Base-by-base conservation (phyloP, 805 yeast species). In the Groenewaldozyma tartarivorans region DNA sequence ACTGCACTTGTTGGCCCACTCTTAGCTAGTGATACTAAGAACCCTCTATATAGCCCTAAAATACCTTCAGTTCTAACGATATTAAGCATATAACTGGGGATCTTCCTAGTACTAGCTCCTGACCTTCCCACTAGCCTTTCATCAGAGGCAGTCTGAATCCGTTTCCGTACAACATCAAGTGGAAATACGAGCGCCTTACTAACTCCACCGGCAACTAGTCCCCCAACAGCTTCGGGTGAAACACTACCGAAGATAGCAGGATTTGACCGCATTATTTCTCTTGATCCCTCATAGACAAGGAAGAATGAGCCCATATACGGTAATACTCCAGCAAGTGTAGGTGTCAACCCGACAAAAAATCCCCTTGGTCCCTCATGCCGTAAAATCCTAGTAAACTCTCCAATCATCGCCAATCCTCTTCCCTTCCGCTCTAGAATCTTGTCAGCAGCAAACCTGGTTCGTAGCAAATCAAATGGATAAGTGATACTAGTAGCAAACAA, bases 381-480 rank as follows among this genome's bases (percentile, higher is more conserved):
- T 53, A 62, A 55, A 2, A 72, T 69, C 1, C 50, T 51, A 24
- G 9, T 13, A 13, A 41, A 31, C 27, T 19, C 36, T 9, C 30
- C 29, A 9, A 30, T 35, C 13, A 24, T 13, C 13, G 29, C 13
- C 13, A 7, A 9, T 7, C 13, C 11, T 7, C 40, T 13, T 3
- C 40, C 19, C 11, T 15, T 5, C 11, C n/a, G 17, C 6, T 19
- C 16, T 3, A 20, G 6, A 17, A 19, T 22, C 7, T 27, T 34
- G 15, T 77, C 77, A 2, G 88, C 90, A 1, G 86, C 94, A 38
- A 87, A 69, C 40, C 95, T 66, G 0, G 98, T 92, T 39, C 98
- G 63, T 33, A 92, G 60, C n/a, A 86, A 68, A 58, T 92, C 98
- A 52, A 85, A 77, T 1, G 98, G 98, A 56, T 92, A 92, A 1